A percentile compares a stretch with the other conserved stretches of the same genome.
These are phyloP conservation scores for Neofusicoccum ribis DNA, from an alignment of 2,329 filamentous ascomycete species.

Conservation along the genomic window DNA sequence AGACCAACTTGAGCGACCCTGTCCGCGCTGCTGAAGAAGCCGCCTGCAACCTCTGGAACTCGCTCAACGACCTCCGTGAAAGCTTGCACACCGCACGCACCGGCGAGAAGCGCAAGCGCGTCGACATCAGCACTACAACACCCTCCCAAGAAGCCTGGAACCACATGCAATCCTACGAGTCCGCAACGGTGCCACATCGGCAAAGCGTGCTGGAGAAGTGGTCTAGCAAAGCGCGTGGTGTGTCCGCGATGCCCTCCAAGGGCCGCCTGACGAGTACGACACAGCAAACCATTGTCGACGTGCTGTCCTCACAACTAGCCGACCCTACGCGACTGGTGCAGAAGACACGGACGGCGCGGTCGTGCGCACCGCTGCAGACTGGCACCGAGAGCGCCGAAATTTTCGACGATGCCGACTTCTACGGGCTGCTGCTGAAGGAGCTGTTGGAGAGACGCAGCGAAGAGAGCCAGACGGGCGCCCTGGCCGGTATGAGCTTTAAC, in stretches of 20 bases:
- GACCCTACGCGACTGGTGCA: slow-evolving; percentile 67
- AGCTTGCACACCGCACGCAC: slow-evolving; percentile 56
- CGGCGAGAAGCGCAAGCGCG: slow-evolving; percentile 62
- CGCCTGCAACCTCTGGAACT: slow-evolving; percentile 80
- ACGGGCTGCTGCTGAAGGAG: slow-evolving; percentile 88
- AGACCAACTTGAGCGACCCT: slow-evolving; percentile 46
- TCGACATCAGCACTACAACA: slow-evolving; percentile 54
- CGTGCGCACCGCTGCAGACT: slow-evolving; percentile 72
- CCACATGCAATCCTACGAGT: slow-evolving; percentile 67
- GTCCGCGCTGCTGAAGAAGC: slow-evolving; percentile 81
- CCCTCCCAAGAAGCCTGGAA: slow-evolving; percentile 70
- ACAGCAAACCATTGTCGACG: slow-evolving; percentile 64
- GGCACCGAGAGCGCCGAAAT: slow-evolving; percentile 60
- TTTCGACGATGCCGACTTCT: slow-evolving; percentile 95
- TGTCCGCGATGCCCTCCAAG: slow-evolving; percentile 57
- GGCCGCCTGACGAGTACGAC: slow-evolving; percentile 61
- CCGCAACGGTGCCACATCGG: slow-evolving; percentile 59
- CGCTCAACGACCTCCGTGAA: slow-evolving; percentile 69
- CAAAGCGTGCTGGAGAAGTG: slow-evolving; percentile 82
- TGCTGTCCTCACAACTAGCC: slow-evolving; percentile 68
- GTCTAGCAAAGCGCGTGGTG: slow-evolving; percentile 74
- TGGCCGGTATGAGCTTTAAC: slow-evolving; percentile 40
- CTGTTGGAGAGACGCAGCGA: slow-evolving; percentile 85
- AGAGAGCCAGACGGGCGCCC: slow-evolving; percentile 54
- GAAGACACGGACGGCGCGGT: slow-evolving; percentile 70